Conservation (phyloP, 1,284 basidiomycete genomes). For the Puccinia coronata region DNA sequence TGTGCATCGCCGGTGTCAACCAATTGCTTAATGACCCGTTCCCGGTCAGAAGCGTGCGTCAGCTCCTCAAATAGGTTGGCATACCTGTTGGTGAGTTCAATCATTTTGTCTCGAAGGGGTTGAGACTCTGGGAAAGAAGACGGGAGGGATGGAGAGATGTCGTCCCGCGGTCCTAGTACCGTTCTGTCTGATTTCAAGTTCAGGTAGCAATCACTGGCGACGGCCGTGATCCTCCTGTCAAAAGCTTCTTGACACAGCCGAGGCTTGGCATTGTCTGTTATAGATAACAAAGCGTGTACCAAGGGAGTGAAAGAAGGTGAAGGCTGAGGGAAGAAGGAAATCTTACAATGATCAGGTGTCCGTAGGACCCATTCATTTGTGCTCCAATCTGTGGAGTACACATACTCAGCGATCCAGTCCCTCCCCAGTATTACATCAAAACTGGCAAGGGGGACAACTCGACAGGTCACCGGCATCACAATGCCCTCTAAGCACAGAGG, state of each 20-base stretch:
- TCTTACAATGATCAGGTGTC: not conserved
- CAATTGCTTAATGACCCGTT: slow-evolving; percentile 1
- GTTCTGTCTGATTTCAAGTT: not conserved
- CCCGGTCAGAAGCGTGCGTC: not conserved
- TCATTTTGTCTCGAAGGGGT: not conserved
- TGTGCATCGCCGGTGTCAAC: slow-evolving; percentile 1
- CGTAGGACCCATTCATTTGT: slow-evolving; percentile 9
- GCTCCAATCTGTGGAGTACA: not conserved
- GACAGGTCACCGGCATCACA: not conserved
- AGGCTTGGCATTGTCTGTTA: not conserved
- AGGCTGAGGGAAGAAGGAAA: not conserved
- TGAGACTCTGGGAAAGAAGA: not conserved
- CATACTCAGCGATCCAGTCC: slow-evolving; percentile 14
- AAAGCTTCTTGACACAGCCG: not conserved
- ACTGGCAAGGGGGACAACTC: not conserved
- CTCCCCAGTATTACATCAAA: slow-evolving; percentile 13
- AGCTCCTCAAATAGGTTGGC: not conserved
- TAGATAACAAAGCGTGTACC: not conserved
- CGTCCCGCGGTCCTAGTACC: not conserved
- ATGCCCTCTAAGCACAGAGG: not conserved
- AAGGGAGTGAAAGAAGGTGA: not conserved
- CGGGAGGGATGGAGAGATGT: not conserved
- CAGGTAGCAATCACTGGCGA: not conserved
- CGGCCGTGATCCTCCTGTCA: not conserved
- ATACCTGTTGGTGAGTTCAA: not conserved